phyloP scores from a whole-genome alignment of 495 filamentous ascomycete species.

The Penicillium egyptiacum region DNA sequence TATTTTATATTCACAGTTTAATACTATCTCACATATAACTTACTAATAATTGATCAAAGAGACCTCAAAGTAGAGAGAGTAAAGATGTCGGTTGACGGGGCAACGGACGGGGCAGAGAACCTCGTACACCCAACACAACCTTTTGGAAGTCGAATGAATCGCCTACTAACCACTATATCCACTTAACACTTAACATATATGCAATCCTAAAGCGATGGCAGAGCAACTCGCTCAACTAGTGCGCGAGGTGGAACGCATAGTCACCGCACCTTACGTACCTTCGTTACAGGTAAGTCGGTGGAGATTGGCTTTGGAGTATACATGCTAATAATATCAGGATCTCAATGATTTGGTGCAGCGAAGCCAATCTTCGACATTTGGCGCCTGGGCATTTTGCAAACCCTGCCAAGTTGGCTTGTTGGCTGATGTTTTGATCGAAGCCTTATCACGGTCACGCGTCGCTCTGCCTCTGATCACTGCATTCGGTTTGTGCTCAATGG shows the following conservation, averaged over 20 bases:
- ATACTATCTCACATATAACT: neutral
- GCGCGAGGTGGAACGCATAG: conserved; percentile 43
- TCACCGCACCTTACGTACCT: conserved; percentile 44
- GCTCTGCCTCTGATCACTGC: conserved; percentile 39
- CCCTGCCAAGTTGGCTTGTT: conserved; percentile 47
- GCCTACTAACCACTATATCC: neutral
- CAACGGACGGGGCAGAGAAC: conserved; percentile 29
- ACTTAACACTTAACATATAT: neutral
- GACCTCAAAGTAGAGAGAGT: neutral
- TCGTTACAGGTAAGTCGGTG: conserved; percentile 39
- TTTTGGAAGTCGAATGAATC: neutral
- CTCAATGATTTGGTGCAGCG: conserved; percentile 35
- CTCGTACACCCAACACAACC: neutral
- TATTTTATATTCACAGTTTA: neutral
- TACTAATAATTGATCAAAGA: neutral
- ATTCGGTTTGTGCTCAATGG: conserved; percentile 37
- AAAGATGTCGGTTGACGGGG: conserved; percentile 32
- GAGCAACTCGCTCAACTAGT: conserved; percentile 19
- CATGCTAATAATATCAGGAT: conserved; percentile 30
- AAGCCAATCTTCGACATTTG: conserved; percentile 19
- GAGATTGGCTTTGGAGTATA: neutral
- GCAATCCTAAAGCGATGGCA: conserved; percentile 20
- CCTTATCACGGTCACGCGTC: conserved; percentile 41
- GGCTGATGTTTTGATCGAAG: conserved; percentile 45
- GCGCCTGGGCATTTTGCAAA: conserved; percentile 45